Evolutionary conservation across 495 filamentous ascomycete species (phyloP).

Genomic region (Penicillium longicatenatum): DNA sequence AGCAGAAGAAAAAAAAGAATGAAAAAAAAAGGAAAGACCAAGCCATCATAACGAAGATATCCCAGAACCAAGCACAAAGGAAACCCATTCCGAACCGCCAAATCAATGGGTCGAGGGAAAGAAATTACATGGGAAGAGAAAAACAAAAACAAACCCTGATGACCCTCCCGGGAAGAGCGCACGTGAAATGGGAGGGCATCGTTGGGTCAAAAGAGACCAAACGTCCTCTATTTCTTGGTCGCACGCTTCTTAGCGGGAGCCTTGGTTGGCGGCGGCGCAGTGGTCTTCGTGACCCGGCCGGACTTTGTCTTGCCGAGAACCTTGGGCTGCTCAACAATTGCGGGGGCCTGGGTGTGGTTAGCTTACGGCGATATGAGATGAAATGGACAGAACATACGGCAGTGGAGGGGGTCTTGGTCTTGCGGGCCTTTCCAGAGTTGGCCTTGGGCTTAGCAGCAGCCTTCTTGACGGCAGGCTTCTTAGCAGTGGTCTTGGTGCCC

Average conservation of each 20-base stretch:
- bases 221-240: slow-evolving; percentile 55
- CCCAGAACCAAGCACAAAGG: slow-evolving; percentile 39
- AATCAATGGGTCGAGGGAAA: slow-evolving; percentile 29
- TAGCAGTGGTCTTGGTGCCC: slow-evolving; percentile 24
- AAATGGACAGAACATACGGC: slow-evolving; percentile 34
- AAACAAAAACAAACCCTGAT: slow-evolving; percentile 18
- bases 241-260: slow-evolving; percentile 60
- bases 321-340: slow-evolving; percentile 73
- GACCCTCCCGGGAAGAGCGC: slow-evolving; percentile 30
- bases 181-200: slow-evolving; percentile 31
- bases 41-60: slow-evolving; percentile 38
- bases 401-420: slow-evolving; percentile 36
- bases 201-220: slow-evolving; percentile 20
- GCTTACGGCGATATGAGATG: background rate
- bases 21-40: slow-evolving; percentile 21
- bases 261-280: slow-evolving; percentile 47
- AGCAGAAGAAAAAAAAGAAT: slow-evolving; percentile 16
- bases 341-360: slow-evolving; percentile 50
- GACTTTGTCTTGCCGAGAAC: slow-evolving; percentile 86
- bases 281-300: slow-evolving; percentile 82
- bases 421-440: slow-evolving; percentile 58
- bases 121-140: slow-evolving; percentile 35
- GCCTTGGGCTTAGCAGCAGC: slow-evolving; percentile 49
- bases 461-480: slow-evolving; percentile 47
- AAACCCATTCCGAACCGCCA: slow-evolving; percentile 32